Evolutionary conservation across 768 basidiomycete genomes (phyloP), one percentile per base, ranked within the genome.

Genomic region (Termitomyces sp.): DNA sequence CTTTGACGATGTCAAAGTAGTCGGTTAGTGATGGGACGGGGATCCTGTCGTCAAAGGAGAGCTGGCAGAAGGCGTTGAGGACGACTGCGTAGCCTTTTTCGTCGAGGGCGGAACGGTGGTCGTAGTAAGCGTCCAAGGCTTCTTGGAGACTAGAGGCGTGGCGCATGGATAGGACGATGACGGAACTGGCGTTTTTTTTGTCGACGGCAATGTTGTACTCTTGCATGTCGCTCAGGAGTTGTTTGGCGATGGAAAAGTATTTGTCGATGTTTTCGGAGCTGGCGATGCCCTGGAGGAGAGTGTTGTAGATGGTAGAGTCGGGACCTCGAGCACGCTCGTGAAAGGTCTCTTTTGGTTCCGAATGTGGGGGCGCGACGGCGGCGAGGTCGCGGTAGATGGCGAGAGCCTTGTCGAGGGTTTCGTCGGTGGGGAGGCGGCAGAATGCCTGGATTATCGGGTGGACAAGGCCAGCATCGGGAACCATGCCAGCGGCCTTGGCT

Each of bases 1-100:
- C 91, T 37, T 78, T 79, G 57, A 93, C 79, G 51, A 95, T 88
- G 54, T 81, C 79, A 68, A 93, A 85, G 69, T 90, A 92, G 54
- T 83, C 76, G 69, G 74, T 60, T 68, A 82, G 61, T 67, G 81
- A 67, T 61, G 76, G 78, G 5, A 77, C 64, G 48, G 72, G 66
- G 26, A 75, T 64, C 18, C 71, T 67, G 22, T 78, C 67, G 46
- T 73, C 71, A 57, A 84, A 85, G 9, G 80, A 76, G 53, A 90
- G 74, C 26, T 77, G 76, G 65, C 82, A 80, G 62, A 90, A 86
- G 3, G 81, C 78, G 59, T 81, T 72, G 53, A 93, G 76, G 57
- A 95, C 83, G 44, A 80, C 74, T 9, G 74, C 71, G 67, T 86
- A 92, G 10, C 84, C 87, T 46, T 76, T 73, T 59, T 80, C 77